A percentile compares a stretch with the other conserved stretches of the same genome.
Evolutionary conservation across 2,329 filamentous ascomycete genomes (phyloP).

Genomic region (Phoma herbarum): DNA sequence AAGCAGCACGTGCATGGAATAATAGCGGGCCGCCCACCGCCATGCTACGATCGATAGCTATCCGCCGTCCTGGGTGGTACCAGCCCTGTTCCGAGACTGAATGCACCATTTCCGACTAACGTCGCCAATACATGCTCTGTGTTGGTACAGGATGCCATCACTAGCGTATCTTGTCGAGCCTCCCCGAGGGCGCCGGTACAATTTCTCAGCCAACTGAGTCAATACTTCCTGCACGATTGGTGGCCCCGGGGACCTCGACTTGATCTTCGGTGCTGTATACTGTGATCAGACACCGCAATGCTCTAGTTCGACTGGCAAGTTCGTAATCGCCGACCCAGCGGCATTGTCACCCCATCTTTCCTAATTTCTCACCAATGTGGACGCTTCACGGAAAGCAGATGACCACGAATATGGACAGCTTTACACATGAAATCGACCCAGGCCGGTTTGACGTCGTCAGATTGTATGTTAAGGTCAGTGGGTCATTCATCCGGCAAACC

Average conservation of each 20-base stretch:
- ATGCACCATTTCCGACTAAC: constrained; percentile 3
- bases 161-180: constrained; percentile 5
- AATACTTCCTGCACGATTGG: neutral
- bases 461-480: neutral
- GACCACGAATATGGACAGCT: neutral
- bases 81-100: constrained; percentile 4
- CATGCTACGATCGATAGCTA: constrained; percentile 8
- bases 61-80: neutral
- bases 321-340: constrained; percentile 17
- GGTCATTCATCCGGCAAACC: neutral
- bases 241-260: constrained; percentile 1
- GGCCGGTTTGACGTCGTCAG: neutral
- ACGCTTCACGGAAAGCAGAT: constrained; percentile 3
- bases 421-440: neutral
- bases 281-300: constrained; percentile 11
- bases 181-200: neutral
- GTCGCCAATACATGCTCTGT: neutral
- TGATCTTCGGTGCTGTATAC: constrained; percentile 14
- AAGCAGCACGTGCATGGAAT: constrained; percentile 3
- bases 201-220: neutral
- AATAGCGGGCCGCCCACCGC: neutral
- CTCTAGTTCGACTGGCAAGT: constrained; percentile 2
- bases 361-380: constrained; percentile 1
- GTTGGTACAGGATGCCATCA: constrained; percentile 1
- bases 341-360: constrained; percentile 13